Evolutionary conservation across 441 rosid species (phyloP).

Genomic region (Aleurites moluccanus): DNA sequence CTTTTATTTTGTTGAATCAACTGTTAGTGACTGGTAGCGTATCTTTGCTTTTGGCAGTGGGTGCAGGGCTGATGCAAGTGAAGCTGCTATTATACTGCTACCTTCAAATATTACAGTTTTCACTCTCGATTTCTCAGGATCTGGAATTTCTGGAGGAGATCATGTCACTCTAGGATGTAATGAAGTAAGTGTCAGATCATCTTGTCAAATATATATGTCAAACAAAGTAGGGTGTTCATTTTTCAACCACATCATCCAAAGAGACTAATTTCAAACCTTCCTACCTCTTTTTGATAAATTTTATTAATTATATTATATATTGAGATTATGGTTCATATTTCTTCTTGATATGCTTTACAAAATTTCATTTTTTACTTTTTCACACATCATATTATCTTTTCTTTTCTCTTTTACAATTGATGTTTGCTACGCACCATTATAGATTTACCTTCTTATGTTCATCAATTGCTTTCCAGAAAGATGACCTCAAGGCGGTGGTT

Average conservation of each 20-base stretch:
- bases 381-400: conserved; percentile 10
- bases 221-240: conserved; percentile 5
- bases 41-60: conserved; percentile 65
- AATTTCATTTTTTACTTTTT: neutral
- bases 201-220: neutral
- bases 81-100: conserved; percentile 89
- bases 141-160: conserved; percentile 97
- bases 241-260: neutral
- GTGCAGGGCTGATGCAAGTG: conserved; percentile 97
- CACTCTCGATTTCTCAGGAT: conserved; percentile 96
- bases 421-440: conserved; percentile 18
- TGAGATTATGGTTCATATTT: conserved; percentile 13
- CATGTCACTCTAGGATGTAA: conserved; percentile 91
- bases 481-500: conserved; percentile 87
- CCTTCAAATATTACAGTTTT: conserved; percentile 97
- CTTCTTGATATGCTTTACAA: conserved; percentile 8
- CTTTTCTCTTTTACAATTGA: conserved; percentile 2
- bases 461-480: conserved; percentile 62
- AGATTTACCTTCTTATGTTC: conserved; percentile 21
- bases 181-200: conserved; percentile 58
- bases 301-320: neutral
- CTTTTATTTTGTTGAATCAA: conserved; percentile 3
- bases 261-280: neutral
- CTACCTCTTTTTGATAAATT: neutral
- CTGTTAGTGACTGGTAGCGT: conserved; percentile 24